phyloP scores from a whole-genome alignment of 257 asterid genomes.

The Anisodus acutangulus region DNA sequence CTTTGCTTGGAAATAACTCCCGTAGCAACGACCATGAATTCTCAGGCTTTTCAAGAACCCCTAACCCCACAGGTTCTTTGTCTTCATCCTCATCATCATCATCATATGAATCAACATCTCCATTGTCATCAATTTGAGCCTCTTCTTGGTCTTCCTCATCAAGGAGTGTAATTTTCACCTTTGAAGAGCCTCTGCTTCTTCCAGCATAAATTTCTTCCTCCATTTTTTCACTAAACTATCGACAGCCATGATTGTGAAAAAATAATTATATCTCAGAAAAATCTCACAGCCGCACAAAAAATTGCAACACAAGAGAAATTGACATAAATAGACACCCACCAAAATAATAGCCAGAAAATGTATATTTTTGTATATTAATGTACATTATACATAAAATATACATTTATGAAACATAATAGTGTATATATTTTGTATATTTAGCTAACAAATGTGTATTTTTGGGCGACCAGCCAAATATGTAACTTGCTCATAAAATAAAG shows the following conservation, averaged over 20 bases:
- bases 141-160: conserved; percentile 64
- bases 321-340: too few relatives aligned
- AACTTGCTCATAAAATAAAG: too few relatives aligned
- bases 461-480: too few relatives aligned
- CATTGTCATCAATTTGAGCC: conserved; percentile 45
- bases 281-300: neutral
- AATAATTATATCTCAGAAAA: neutral
- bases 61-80: conserved; percentile 60
- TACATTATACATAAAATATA: too few relatives aligned
- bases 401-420: too few relatives aligned
- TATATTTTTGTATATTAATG: too few relatives aligned
- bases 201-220: conserved; percentile 44
- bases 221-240: conserved; percentile 27
- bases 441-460: neutral
- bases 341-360: too few relatives aligned
- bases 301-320: neutral
- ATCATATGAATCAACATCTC: conserved; percentile 47
- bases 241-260: neutral
- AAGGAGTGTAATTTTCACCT: conserved; percentile 54
- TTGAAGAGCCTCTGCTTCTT: conserved; percentile 34
- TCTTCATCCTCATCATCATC: conserved; percentile 66
- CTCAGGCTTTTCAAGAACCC: conserved; percentile 72
- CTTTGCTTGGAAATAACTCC: conserved; percentile 91
- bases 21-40: conserved; percentile 64
- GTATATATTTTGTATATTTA: too few relatives aligned